Percentiles rank a stretch among this genome's conserved stretches.
These are phyloP conservation scores for Allomyces macrogynus DNA, from an alignment of 192 early-diverging fungal species.

Conservation along the genomic window DNA sequence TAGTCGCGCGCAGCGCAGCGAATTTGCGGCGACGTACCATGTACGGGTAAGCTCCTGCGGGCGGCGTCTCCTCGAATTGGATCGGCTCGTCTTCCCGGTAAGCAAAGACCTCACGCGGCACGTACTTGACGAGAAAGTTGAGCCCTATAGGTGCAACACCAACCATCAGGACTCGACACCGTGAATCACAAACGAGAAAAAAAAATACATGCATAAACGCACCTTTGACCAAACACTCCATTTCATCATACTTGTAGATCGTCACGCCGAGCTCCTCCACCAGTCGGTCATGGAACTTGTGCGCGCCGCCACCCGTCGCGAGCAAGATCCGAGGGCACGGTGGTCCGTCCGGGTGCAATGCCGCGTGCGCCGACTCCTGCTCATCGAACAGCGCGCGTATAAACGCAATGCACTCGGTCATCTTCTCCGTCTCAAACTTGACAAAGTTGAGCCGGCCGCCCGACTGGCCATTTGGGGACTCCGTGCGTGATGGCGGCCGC, in stretches of 20 bases:
- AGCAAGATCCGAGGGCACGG: background rate
- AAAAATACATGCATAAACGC: too few relatives aligned
- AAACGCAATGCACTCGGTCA: background rate
- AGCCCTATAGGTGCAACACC: constrained; percentile 31
- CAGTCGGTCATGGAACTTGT: background rate
- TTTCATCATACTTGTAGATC: background rate
- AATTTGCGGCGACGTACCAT: constrained; percentile 24
- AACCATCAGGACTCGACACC: background rate
- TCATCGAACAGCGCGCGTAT: background rate
- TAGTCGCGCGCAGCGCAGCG: background rate
- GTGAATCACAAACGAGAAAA: background rate
- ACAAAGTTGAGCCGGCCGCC: background rate
- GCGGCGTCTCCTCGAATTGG: constrained; percentile 27
- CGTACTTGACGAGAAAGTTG: constrained; percentile 79
- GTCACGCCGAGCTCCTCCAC: background rate
- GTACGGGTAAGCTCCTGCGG: constrained; percentile 62
- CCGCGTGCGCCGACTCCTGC: background rate
- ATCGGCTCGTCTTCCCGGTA: constrained; percentile 60
- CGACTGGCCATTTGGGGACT: background rate
- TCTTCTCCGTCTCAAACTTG: background rate
- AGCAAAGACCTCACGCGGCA: constrained; percentile 84
- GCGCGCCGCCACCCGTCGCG: background rate
- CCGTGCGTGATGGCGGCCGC: background rate
- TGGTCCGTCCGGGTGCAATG: background rate
- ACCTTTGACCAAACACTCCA: background rate